Evolutionary conservation across 331 rosid species (phyloP), one percentile per base, ranked within the genome.

Genomic region (Pyrus hybrid): DNA sequence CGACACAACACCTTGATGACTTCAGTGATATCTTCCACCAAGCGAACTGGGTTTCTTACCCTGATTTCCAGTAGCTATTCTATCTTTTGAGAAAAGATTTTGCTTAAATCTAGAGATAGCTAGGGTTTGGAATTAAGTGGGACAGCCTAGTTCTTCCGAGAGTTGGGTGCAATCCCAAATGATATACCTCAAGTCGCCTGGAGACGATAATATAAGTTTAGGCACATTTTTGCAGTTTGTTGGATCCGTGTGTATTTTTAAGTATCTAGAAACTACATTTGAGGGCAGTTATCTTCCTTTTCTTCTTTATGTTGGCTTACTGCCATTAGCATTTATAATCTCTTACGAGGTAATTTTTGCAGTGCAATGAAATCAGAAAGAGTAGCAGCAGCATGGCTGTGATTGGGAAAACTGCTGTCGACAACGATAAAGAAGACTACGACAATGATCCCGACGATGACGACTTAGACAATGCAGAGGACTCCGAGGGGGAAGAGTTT

Each of bases 401-500:
- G 83, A 89, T 92, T 41, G 99, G 99, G 68, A 91, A 87, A 80
- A 75, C 88, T 28, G 81, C 83, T 11, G 86, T 73, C 1, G 97
- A 94, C 70, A 91, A 88, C 70, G 97, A 88, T 65, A 92, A 92
- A 75, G 99, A 94, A 76, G 97, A 92, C 72, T 84, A 82, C 16
- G 96, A 88, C 72, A 83, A 89, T 13, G 99, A 92, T 53, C 93
- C 88, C 0, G 97, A 88, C 41, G 99, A 91, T 4, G 95, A 91
- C 9, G 97, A 94, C 22, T 87, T 86, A 0, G 97, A 94, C 84
- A 90, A 92, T 76, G 97, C 83, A 62, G 97, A 92, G 77, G 97
- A 91, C 68, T 88, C 96, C 11, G 97, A 90, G 71, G 97, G 93
- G 13, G 97, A 94, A 87, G 97, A 94, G 43, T 94, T 92, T 80